Percentiles rank a stretch among this genome's conserved stretches.
Evolutionary conservation across 2,329 filamentous ascomycete genomes (phyloP).

Genomic region (Talaromyces sp.): DNA sequence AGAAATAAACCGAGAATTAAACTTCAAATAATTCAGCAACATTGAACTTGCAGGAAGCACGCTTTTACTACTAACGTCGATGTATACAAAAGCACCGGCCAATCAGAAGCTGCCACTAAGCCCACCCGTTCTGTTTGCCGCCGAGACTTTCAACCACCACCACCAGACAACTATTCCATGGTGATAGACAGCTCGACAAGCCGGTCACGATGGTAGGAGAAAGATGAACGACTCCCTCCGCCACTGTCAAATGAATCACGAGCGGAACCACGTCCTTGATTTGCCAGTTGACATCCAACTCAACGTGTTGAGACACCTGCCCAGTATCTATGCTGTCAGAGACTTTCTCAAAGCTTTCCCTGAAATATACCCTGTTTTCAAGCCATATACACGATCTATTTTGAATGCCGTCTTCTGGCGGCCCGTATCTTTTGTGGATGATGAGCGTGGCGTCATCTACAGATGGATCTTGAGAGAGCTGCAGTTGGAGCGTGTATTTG

Average conservation of each 20-base stretch:
- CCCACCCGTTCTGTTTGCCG: not conserved
- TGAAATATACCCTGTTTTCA: slow-evolving; percentile 4
- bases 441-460: slow-evolving; percentile 10
- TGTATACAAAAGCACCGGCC: not conserved
- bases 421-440: not conserved
- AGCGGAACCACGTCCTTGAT: not conserved
- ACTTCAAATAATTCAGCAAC: too few species aligned
- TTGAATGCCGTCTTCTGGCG: slow-evolving; percentile 11
- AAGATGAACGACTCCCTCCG: not conserved
- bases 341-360: slow-evolving; percentile 9
- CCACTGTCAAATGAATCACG: not conserved
- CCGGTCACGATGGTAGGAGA: not conserved
- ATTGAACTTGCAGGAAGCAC: too few species aligned
- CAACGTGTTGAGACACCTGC: slow-evolving; percentile 3
- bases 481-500: slow-evolving; percentile 3
- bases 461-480: slow-evolving; percentile 10
- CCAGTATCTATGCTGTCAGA: slow-evolving; percentile 10
- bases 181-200: not conserved
- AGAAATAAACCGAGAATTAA: too few species aligned
- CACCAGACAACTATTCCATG: not conserved
- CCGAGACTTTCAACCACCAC: not conserved
- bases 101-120: not conserved
- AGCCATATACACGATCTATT: slow-evolving; percentile 3
- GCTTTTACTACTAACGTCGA: too few species aligned
- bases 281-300: slow-evolving; percentile 10